Evolutionary conservation across 306 rosid species (phyloP), one percentile per base, ranked within the genome.

Genomic region (Luffa acutangula): DNA sequence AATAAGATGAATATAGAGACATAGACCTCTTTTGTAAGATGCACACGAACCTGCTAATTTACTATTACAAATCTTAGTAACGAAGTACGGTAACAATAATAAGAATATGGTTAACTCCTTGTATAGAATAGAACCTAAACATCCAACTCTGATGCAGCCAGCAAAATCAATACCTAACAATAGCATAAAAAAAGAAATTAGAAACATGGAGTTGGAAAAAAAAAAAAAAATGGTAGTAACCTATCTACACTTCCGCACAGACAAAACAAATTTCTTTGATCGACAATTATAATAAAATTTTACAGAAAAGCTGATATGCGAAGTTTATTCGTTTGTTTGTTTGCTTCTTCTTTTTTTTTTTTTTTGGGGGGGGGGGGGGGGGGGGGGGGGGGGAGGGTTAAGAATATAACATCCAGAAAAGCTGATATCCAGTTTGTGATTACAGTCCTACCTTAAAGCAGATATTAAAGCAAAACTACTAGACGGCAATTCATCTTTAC

Each of bases 391-490:
- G n/a, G n/a, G n/a, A n/a, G n/a, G n/a, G 54, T 3, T 5, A 15
- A 52, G 56, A 15, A 52, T 52, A 14, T 52, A 14, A 10, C 15
- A 48, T 48, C 52, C 15, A 48, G 9, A 69, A 25, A 73, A 49
- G 59, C 17, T 31, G 8, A 14, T 52, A 9, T 14, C 13, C 21
- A 31, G 36, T 57, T n/a, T 71, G 48, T 72, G 37, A 57, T 17
- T 31, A 9, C 43, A 21, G 60, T 63, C 79, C 84, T 89, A 93
- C 97, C 96, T 93, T 89, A 79, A 74, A 33, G 52, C 46, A 84
- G 85, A 52, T 66, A 71, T 70, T 75, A 77, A 75, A 78, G 77
- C 78, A 78, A 84, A 80, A 62, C 84, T 85, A 75, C 66, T 75
- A 2, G 45, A 43, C 8, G 45, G 59, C 8, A 74, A 12, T 25